Evolutionary conservation across 2,329 filamentous ascomycete species (phyloP).

Genomic region (Phyllosticta citribraziliensis): DNA sequence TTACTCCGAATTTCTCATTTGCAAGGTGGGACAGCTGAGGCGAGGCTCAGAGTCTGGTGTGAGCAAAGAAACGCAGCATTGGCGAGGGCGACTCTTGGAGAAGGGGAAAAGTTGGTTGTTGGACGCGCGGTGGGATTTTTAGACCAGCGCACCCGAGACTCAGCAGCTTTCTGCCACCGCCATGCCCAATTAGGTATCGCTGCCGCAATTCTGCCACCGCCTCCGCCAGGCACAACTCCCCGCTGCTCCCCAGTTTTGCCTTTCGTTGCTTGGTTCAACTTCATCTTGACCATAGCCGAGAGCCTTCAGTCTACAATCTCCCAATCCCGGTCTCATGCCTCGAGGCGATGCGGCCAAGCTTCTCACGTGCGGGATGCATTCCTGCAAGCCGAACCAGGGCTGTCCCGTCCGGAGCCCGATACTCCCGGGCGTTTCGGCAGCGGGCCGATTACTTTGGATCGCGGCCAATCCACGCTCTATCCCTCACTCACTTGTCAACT

Average conservation of each 20-base stretch:
- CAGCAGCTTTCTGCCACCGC: slow-evolving; percentile 9
- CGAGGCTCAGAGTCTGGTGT: slow-evolving; percentile 47
- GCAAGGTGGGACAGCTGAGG: slow-evolving; percentile 37
- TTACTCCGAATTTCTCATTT: slow-evolving; percentile 99
- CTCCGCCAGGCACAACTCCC: background rate
- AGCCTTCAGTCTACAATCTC: no score
- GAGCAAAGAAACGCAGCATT: slow-evolving; percentile 96
- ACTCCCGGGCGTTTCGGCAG: background rate
- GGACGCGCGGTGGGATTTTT: background rate
- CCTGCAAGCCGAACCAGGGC: no score
- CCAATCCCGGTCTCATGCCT: no score
- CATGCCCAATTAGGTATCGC: background rate
- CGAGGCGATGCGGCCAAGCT: no score
- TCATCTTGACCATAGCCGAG: no score
- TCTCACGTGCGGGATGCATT: no score
- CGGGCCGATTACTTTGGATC: background rate
- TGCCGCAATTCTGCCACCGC: background rate
- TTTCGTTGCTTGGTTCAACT: no score
- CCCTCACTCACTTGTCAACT: background rate
- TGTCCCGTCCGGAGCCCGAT: background rate
- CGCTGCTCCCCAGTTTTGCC: no score
- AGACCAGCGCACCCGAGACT: background rate
- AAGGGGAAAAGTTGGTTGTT: slow-evolving; percentile 24
- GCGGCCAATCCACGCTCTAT: background rate
- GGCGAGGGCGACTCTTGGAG: slow-evolving; percentile 70